Base-by-base conservation (phyloP, 768 basidiomycete genomes). In the Daedaleopsis sinensis region DNA sequence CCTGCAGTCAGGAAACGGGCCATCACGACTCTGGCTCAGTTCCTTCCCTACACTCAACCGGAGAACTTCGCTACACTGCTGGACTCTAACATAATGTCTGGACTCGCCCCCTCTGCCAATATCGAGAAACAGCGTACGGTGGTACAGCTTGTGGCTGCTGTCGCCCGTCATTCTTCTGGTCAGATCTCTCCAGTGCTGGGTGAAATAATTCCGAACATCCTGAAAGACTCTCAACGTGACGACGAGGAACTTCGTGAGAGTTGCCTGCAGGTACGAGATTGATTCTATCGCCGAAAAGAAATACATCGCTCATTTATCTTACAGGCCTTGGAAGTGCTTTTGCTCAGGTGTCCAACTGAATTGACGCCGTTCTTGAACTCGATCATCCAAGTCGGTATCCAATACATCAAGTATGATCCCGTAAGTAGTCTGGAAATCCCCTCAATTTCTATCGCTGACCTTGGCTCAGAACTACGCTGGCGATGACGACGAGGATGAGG, bases 1-100 rank as follows among this genome's bases (percentile, higher is more conserved):
- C 84, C 91, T 11, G 93, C 94, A 0, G 92, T 98, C 55, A 87
- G 96, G 53, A 98, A 98, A 78, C 90, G 95, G 54, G 91, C 94
- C 2, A 95, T 98, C 60, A 79, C 87, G 39, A 93, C 94, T 0
- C 73, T 94, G 44, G 90, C 93, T 0, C 91, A 94, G 65, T 91
- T 94, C 71, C 82, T 95, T 42, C 90, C 88, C 16, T 84, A 86
- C 46, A 88, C 89, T 10, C 84, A 84, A 43, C 79, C 85, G 5
- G 77, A 80, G 3, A 73, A 91, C 11, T 91, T 92, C 70, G 71
- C 79, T 1, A 75, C 81, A n/a, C 76, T 94, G 35, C 76, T 94
- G 48, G 77, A 79, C 53, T 75, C 77, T 5, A 80, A 84, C 36
- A 81, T 94, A 0, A 77, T 86, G 36, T 87, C 89, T 16, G 86